Percentiles rank a stretch among this genome's conserved stretches.
Evolutionary conservation across 306 rosid species (phyloP).

Genomic region (Medicago truncatula): DNA sequence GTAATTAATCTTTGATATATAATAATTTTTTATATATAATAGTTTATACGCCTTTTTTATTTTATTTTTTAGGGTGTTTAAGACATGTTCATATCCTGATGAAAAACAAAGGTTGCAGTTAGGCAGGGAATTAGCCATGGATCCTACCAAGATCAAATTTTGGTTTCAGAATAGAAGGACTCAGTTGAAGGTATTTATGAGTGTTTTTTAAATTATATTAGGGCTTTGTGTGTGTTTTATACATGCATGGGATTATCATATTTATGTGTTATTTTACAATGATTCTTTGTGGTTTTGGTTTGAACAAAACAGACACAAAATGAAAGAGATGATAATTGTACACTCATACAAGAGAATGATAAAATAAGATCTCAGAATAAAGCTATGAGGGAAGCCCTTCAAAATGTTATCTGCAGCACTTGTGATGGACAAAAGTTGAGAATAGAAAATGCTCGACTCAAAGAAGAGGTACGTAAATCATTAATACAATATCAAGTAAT

Average conservation of each 20-base stretch:
- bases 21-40: too few relatives aligned
- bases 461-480: slow-evolving; percentile 71
- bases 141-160: slow-evolving; percentile 95
- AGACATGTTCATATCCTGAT: slow-evolving; percentile 95
- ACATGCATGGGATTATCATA: background rate
- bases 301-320: slow-evolving; percentile 75
- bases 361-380: slow-evolving; percentile 93
- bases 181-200: slow-evolving; percentile 78
- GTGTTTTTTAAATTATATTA: background rate
- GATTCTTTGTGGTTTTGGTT: background rate
- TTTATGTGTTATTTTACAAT: background rate
- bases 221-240: background rate
- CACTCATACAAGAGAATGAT: slow-evolving; percentile 87
- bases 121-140: slow-evolving; percentile 88
- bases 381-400: slow-evolving; percentile 88
- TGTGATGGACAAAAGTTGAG: slow-evolving; percentile 91
- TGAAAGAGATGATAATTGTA: slow-evolving; percentile 81
- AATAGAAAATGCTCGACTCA: slow-evolving; percentile 82
- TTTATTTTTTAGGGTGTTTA: slow-evolving; percentile 65
- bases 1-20: too few relatives aligned
- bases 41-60: background rate
- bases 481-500: background rate
- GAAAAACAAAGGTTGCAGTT: slow-evolving; percentile 87
- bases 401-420: slow-evolving; percentile 82
- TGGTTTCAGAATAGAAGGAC: slow-evolving; percentile 98